Evolutionary conservation across 768 basidiomycete species (phyloP).

Genomic region (Lactarius akahatsu): DNA sequence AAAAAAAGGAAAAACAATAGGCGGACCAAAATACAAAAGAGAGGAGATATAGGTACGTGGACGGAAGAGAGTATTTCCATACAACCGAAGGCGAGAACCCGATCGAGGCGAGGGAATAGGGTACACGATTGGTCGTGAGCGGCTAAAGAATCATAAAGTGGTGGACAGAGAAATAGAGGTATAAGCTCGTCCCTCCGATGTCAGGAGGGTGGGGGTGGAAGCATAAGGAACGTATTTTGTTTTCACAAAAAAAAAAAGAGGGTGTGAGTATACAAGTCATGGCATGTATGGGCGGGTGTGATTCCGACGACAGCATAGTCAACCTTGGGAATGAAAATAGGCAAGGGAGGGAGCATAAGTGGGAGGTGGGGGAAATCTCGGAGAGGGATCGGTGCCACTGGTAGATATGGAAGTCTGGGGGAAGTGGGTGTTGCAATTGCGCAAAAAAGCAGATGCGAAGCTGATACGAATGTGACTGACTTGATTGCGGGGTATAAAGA

Average conservation of each 20-base stretch:
- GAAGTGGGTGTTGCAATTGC: constrained; percentile 18
- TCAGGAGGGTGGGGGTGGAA: background rate
- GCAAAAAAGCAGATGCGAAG: constrained; percentile 16
- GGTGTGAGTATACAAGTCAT: constrained; percentile 19
- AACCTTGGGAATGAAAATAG: constrained; percentile 2
- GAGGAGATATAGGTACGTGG: background rate
- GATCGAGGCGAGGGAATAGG: background rate
- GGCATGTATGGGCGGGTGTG: constrained; percentile 2
- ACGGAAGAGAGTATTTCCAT: constrained; percentile 1
- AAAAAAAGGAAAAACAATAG: background rate
- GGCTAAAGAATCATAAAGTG: constrained; percentile 2
- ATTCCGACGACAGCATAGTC: constrained; percentile 21
- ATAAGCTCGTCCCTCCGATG: background rate
- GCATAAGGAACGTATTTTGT: background rate
- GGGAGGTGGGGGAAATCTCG: background rate
- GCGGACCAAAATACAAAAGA: background rate
- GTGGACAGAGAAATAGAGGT: background rate
- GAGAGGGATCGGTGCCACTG: constrained; percentile 6
- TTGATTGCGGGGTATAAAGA: constrained; percentile 31
- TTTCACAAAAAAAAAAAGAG: constrained; percentile 6
- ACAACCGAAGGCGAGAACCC: constrained; percentile 6
- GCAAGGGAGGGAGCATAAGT: background rate
- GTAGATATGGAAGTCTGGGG: constrained; percentile 10
- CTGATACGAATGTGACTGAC: constrained; percentile 30
- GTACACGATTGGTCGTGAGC: constrained; percentile 16